These are phyloP conservation scores for Cicer bijugum DNA, from an alignment of 306 rosid species.

Conservation along the genomic window DNA sequence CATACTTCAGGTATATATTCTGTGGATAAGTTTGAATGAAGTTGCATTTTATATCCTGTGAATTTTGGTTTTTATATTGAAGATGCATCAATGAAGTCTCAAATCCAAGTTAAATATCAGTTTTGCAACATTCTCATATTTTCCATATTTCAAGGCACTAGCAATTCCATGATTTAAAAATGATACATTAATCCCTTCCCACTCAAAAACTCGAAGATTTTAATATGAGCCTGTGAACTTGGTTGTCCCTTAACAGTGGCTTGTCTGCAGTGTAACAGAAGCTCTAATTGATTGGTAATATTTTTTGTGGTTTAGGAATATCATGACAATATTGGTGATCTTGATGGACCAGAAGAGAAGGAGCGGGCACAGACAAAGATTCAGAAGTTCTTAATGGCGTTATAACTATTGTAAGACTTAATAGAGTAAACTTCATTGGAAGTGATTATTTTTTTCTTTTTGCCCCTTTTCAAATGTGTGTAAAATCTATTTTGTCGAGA, in stretches of 20 bases:
- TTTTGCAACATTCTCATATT: slow-evolving; percentile 18
- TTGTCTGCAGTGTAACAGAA: background rate
- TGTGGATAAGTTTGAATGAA: background rate
- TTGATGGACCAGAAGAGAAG: slow-evolving; percentile 92
- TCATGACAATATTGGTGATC: slow-evolving; percentile 89
- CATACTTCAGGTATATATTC: slow-evolving; percentile 74
- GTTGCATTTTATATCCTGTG: slow-evolving; percentile 21
- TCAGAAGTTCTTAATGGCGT: slow-evolving; percentile 74
- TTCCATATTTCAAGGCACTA: slow-evolving; percentile 16
- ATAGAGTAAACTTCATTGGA: slow-evolving; percentile 20
- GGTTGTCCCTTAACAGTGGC: slow-evolving; percentile 11
- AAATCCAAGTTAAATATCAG: slow-evolving; percentile 23
- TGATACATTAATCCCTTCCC: background rate
- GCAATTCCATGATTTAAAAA: slow-evolving; percentile 11
- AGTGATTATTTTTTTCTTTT: background rate
- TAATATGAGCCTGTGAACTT: background rate
- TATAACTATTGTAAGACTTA: slow-evolving; percentile 48
- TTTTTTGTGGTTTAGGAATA: slow-evolving; percentile 62
- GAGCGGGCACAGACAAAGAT: slow-evolving; percentile 85
- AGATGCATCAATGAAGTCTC: slow-evolving; percentile 9
- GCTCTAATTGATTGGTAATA: slow-evolving; percentile 22
- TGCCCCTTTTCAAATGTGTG: background rate
- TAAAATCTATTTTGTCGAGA: slow-evolving; percentile 32
- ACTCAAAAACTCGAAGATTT: background rate
- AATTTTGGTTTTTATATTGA: slow-evolving; percentile 8